These are phyloP conservation scores for Sugiyamaella xylanicola DNA, from an alignment of 1,139 yeast genomes.

Conservation along the genomic window DNA sequence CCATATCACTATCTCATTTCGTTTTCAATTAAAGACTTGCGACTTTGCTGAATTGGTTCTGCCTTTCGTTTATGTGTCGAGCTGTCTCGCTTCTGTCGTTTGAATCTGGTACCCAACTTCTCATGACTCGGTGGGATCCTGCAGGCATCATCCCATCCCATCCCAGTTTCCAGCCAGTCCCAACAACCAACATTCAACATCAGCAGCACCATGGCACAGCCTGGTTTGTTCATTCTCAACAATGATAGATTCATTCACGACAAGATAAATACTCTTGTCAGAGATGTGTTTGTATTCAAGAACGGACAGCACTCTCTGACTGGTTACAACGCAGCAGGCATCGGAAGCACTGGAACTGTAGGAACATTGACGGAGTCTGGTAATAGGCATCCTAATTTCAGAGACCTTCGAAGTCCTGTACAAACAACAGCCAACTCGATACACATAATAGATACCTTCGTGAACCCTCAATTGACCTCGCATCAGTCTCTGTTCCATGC, in stretches of 20 bases:
- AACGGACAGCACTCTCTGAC: neutral
- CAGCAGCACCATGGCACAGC: neutral
- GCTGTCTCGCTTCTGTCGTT: no score
- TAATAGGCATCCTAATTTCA: no score
- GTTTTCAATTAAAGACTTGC: no score
- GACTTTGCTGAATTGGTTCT: no score
- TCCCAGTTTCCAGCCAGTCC: neutral
- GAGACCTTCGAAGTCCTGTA: neutral
- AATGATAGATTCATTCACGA: slow-evolving; percentile 7
- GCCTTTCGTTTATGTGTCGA: no score
- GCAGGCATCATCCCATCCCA: no score
- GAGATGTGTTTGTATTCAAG: neutral
- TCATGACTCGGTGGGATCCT: neutral
- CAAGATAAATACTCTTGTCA: slow-evolving; percentile 1
- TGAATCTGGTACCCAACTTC: neutral
- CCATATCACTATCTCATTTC: no score
- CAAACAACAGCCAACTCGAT: neutral
- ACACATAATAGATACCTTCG: slow-evolving; percentile 21
- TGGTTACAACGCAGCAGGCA: slow-evolving; percentile 2
- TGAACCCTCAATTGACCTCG: slow-evolving; percentile 5
- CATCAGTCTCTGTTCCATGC: slow-evolving; percentile 22
- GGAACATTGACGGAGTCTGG: no score
- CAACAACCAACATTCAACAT: slow-evolving; percentile 7
- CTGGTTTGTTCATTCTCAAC: slow-evolving; percentile 13
- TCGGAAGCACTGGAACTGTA: no score